Evolutionary conservation across 192 early-diverging fungal genomes (phyloP).

Genomic region (Phlyctochytrium bullatum): DNA sequence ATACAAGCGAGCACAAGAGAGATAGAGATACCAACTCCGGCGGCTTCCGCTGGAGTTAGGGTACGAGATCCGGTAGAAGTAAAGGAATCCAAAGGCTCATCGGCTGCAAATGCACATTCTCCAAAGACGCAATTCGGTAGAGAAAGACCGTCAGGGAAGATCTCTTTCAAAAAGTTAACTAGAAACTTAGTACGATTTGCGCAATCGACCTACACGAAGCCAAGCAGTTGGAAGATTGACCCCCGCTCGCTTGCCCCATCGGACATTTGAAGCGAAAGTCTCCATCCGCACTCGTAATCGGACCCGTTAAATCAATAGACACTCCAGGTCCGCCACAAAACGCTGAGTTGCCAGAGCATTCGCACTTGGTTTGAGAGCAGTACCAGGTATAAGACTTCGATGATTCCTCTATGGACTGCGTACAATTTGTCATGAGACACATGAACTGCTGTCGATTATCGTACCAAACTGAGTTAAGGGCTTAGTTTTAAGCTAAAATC

Average conservation of each 20-base stretch:
- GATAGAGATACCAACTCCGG: conserved; percentile 17
- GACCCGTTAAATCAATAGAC: conserved; percentile 30
- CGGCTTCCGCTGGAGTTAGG: conserved; percentile 18
- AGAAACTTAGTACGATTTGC: neutral
- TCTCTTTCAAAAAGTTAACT: conserved; percentile 41
- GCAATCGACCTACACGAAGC: neutral
- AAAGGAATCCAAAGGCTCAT: conserved; percentile 30
- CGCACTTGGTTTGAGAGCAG: conserved; percentile 46
- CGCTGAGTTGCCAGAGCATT: conserved; percentile 38
- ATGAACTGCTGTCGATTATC: conserved; percentile 48
- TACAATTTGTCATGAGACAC: conserved; percentile 44
- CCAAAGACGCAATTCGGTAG: conserved; percentile 51
- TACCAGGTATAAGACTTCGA: conserved; percentile 20
- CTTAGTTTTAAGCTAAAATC: neutral
- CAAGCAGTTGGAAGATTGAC: neutral
- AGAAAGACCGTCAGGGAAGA: conserved; percentile 55
- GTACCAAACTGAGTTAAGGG: conserved; percentile 46
- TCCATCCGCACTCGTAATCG: conserved; percentile 40
- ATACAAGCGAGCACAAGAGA: neutral
- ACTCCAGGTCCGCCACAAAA: conserved; percentile 56
- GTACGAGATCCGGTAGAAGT: neutral
- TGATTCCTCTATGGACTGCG: conserved; percentile 23
- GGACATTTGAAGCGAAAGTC: conserved; percentile 44
- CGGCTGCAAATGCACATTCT: conserved; percentile 50
- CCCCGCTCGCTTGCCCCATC: neutral